phyloP scores from a whole-genome alignment of 495 filamentous ascomycete genomes.

The Aspergillus heteromorphus region DNA sequence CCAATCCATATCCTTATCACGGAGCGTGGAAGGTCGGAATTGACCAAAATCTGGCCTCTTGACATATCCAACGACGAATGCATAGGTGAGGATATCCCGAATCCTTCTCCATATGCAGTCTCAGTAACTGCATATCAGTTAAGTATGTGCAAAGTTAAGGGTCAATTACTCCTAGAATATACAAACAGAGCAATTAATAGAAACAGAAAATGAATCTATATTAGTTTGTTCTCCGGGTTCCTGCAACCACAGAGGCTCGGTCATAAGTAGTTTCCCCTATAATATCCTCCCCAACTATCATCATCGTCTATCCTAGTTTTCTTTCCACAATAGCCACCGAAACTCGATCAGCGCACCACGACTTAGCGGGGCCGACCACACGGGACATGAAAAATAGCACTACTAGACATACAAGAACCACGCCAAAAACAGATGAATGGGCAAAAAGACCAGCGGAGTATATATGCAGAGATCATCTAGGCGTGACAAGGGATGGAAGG shows the following conservation, averaged over 20 bases:
- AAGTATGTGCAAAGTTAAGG: no score
- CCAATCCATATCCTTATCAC: no score
- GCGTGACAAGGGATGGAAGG: constrained; percentile 16
- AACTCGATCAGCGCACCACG: neutral
- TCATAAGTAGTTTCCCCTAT: neutral
- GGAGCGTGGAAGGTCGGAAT: no score
- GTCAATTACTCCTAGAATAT: no score
- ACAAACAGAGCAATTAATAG: no score
- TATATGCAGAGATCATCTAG: constrained; percentile 35
- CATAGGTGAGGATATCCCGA: no score
- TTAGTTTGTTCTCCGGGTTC: neutral
- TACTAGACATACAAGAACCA: constrained; percentile 28
- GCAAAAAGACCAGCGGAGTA: constrained; percentile 26
- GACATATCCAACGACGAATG: no score
- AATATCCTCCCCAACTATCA: neutral
- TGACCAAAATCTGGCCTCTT: no score
- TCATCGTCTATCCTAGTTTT: neutral
- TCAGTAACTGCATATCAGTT: no score
- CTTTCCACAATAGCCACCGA: neutral
- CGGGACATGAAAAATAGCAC: constrained; percentile 10
- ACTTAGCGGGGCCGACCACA: constrained; percentile 3
- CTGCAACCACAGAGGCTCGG: neutral
- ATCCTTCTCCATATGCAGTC: no score
- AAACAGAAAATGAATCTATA: neutral
- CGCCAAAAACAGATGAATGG: constrained; percentile 18